Base-by-base conservation (phyloP, 768 basidiomycete species). In the Pholiota microspora region DNA sequence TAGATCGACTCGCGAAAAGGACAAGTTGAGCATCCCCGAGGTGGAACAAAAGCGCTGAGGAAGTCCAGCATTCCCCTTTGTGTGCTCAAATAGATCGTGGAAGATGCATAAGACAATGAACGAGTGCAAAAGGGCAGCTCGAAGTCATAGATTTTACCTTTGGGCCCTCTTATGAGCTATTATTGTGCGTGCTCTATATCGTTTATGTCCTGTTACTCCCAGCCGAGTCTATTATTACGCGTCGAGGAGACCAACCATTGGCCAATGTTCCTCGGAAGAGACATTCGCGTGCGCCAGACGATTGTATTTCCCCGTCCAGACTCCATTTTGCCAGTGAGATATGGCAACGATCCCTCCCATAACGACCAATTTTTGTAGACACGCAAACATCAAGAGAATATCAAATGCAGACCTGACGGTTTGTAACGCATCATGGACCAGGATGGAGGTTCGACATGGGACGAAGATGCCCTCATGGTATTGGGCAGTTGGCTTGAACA, bases 331-430 rank as follows among this genome's bases (percentile, higher is more conserved):
- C 18, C 7, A 23, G 40, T 42, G 16, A 3, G 40, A 42, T 42
- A 42, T 42, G 40, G 40, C 21, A 42, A 42, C 40, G 7, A 10
- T 21, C 31, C 13, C 32, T 38, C 24, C 35, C 49, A 50, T 50
- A 50, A 50, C 49, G 24, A 50, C 49, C 34, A 50, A 50, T 50
- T 50, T 35, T 24, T 50, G 34, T 38, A 50, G 49, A 35, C 16
- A 21, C 18, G 49, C 32, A 49, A 31, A 12, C 21, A 49, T 49
- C 48, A 49, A 35, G 21, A 32, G 24, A 35, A 35, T 49, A 49
- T 49, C 47, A 49, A 49, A 49, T 36, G 31, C 28, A 24, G 10
- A 38, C 49, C 49, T 23, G 23, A 50, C 16, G 29, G 29, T 31
- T 31, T 31, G 29, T 31, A 31, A 31, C 29, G 12, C 12, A 31